Percentiles rank a stretch among this genome's conserved stretches.
phyloP scores from a whole-genome alignment of 768 basidiomycete genomes.

The Harrya chromipes region DNA sequence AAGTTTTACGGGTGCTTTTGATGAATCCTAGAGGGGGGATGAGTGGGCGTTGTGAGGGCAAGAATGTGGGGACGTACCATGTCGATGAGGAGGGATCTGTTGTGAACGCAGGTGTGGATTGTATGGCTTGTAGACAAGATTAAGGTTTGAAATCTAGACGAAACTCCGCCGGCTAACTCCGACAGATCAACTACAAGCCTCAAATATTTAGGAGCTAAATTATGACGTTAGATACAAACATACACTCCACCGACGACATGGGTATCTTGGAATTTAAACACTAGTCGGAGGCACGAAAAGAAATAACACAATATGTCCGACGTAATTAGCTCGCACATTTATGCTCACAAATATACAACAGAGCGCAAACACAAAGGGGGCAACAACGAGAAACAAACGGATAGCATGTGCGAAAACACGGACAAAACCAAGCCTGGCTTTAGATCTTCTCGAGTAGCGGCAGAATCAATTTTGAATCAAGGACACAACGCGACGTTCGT shows the following conservation, averaged over 20 bases:
- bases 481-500: neutral
- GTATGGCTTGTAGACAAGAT: conserved; percentile 12
- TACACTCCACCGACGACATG: neutral
- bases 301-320: conserved; percentile 3
- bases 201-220: no score
- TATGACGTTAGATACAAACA: no score
- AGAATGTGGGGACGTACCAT: conserved; percentile 21
- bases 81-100: conserved; percentile 6
- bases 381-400: conserved; percentile 5
- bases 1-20: conserved; percentile 93
- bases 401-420: conserved; percentile 19
- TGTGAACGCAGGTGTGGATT: conserved; percentile 10
- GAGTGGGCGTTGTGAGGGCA: neutral
- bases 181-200: neutral
- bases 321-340: conserved; percentile 10
- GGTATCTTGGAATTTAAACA: conserved; percentile 8
- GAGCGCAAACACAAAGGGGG: conserved; percentile 3
- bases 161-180: conserved; percentile 23
- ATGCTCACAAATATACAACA: conserved; percentile 21
- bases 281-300: neutral
- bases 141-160: conserved; percentile 14
- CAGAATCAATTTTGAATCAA: neutral
- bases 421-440: conserved; percentile 6
- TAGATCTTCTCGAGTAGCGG: conserved; percentile 1
- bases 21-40: conserved; percentile 55